phyloP scores from a whole-genome alignment of 768 basidiomycete genomes.

The Boletus tomentosulus region DNA sequence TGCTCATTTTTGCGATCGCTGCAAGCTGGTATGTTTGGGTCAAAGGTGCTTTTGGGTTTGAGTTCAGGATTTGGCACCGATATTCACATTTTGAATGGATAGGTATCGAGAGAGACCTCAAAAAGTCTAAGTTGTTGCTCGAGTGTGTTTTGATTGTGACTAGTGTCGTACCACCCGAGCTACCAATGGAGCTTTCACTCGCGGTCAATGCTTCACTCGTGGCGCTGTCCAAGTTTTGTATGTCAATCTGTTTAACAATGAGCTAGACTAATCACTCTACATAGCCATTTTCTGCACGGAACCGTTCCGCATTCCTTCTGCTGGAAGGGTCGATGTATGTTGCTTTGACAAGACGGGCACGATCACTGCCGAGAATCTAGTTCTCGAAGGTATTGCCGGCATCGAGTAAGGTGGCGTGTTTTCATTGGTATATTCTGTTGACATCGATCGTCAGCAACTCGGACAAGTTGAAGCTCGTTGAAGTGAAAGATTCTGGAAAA shows the following conservation, averaged over 20 bases:
- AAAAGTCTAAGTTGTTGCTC: constrained; percentile 90
- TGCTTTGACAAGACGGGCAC: constrained; percentile 99
- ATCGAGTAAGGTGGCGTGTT: constrained; percentile 62
- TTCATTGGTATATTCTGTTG: background rate
- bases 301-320: constrained; percentile 95
- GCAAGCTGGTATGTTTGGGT: constrained; percentile 99
- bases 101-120: constrained; percentile 90
- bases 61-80: background rate
- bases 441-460: constrained; percentile 38
- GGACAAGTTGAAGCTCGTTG: constrained; percentile 63
- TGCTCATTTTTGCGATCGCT: constrained; percentile 95
- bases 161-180: constrained; percentile 94
- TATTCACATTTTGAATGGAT: constrained; percentile 4
- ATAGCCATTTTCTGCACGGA: constrained; percentile 98
- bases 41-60: constrained; percentile 56
- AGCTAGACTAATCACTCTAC: background rate
- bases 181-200: constrained; percentile 96
- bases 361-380: constrained; percentile 93
- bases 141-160: constrained; percentile 97
- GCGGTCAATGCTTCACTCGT: constrained; percentile 95
- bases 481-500: constrained; percentile 69
- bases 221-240: constrained; percentile 88
- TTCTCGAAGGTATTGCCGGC: constrained; percentile 90
- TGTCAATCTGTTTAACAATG: constrained; percentile 22
- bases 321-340: constrained; percentile 95